Evolutionary conservation across 305 asterid genomes (phyloP).

Genomic region (Nicotiana rustica): DNA sequence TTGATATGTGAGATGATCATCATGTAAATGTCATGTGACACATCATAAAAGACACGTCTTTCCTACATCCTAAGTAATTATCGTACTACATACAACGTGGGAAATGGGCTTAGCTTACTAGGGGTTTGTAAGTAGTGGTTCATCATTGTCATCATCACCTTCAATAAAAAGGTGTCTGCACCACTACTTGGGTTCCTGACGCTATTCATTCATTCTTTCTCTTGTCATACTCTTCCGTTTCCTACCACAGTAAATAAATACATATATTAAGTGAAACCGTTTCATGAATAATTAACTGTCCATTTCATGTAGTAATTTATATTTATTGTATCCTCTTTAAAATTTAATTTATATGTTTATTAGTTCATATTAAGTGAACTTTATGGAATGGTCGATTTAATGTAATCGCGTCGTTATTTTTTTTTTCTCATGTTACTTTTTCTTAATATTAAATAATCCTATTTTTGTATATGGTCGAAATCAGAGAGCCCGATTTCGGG

Average conservation of each 20-base stretch:
- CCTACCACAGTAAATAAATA: neutral
- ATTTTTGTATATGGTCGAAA: too few relatives aligned
- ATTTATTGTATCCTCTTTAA: too few relatives aligned
- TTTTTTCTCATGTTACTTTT: too few relatives aligned
- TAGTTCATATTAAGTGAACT: too few relatives aligned
- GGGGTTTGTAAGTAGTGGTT: neutral
- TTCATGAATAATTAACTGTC: too few relatives aligned
- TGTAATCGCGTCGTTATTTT: too few relatives aligned
- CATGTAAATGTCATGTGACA: neutral
- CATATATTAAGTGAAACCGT: too few relatives aligned
- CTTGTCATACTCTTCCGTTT: neutral
- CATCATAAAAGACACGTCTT: neutral
- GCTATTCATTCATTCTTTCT: neutral
- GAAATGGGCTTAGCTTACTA: neutral
- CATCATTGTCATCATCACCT: neutral
- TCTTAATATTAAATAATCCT: too few relatives aligned
- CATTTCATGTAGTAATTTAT: too few relatives aligned
- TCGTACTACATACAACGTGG: constrained; percentile 16
- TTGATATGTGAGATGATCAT: neutral
- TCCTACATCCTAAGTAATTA: neutral
- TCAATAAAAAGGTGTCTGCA: neutral
- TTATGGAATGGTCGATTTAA: too few relatives aligned
- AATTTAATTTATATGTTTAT: too few relatives aligned
- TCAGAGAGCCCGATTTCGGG: too few relatives aligned
- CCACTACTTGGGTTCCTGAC: neutral